Evolutionary conservation across 1,284 basidiomycete species (phyloP).

Genomic region (Naganishia cerealis): DNA sequence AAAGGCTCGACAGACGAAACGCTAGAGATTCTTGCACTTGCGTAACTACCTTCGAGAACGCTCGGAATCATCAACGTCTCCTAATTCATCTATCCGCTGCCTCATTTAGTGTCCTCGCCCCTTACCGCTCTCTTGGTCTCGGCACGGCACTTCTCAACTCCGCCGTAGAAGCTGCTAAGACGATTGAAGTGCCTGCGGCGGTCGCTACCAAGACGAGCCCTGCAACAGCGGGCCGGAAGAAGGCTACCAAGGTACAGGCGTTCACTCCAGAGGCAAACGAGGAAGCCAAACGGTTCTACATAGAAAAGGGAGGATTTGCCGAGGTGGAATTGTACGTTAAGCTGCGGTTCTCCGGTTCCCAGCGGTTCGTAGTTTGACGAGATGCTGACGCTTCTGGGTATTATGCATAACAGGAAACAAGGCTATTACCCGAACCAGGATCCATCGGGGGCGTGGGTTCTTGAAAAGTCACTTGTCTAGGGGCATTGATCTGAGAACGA

Average conservation of each 20-base stretch:
- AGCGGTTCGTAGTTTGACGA: background rate
- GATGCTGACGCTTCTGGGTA: background rate
- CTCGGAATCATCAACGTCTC: background rate
- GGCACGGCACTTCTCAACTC: constrained; percentile 48
- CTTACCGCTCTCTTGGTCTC: constrained; percentile 51
- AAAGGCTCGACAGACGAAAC: constrained; percentile 42
- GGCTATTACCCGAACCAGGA: constrained; percentile 29
- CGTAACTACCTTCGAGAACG: constrained; percentile 37
- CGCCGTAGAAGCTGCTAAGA: constrained; percentile 44
- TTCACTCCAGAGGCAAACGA: constrained; percentile 52
- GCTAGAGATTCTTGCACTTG: constrained; percentile 49
- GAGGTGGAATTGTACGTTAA: constrained; percentile 46
- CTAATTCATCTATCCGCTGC: background rate
- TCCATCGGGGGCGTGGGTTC: constrained; percentile 27
- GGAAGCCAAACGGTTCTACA: constrained; percentile 50
- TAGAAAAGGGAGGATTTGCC: constrained; percentile 49
- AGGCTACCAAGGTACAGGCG: constrained; percentile 46
- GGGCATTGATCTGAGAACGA: background rate
- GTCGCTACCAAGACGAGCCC: constrained; percentile 46
- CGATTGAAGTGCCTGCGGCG: constrained; percentile 44
- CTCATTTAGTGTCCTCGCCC: constrained; percentile 46
- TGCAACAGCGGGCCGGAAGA: constrained; percentile 40
- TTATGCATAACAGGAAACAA: constrained; percentile 22
- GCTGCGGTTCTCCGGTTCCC: background rate
- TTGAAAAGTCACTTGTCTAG: constrained; percentile 26